A percentile compares a stretch with the other conserved stretches of the same genome.
phyloP scores from a whole-genome alignment of 148 eudicot species.

The Cornus florida region DNA sequence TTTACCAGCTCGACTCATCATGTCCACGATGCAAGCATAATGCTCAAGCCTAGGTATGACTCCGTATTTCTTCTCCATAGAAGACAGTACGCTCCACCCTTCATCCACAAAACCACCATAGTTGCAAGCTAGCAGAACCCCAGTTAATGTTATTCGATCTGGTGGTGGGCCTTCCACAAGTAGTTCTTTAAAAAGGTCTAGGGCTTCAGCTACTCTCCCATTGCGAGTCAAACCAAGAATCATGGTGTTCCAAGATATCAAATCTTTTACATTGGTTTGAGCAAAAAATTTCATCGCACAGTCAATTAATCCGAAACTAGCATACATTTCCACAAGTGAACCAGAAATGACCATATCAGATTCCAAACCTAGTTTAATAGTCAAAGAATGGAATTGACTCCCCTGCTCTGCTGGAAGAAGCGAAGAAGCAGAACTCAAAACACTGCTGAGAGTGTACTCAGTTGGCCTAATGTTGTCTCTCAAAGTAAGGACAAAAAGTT shows the following conservation, averaged over 20 bases:
- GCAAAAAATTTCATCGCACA: constrained; percentile 45
- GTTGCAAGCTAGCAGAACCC: constrained; percentile 63
- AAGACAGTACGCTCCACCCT: constrained; percentile 47
- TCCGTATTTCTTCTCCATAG: constrained; percentile 56
- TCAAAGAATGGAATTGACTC: constrained; percentile 64
- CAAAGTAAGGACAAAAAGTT: constrained; percentile 42
- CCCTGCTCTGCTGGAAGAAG: constrained; percentile 54
- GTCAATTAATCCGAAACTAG: constrained; percentile 61
- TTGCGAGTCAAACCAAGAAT: constrained; percentile 58
- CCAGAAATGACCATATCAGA: constrained; percentile 54
- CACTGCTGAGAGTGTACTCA: constrained; percentile 67
- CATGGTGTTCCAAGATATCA: constrained; percentile 77
- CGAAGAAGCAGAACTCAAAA: constrained; percentile 43
- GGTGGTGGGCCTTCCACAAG: constrained; percentile 44
- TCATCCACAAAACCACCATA: constrained; percentile 54
- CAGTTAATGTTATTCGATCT: constrained; percentile 58
- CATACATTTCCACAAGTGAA: constrained; percentile 74
- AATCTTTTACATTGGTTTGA: constrained; percentile 41
- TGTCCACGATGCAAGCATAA: constrained; percentile 41
- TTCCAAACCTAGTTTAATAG: constrained; percentile 55
- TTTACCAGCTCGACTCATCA: constrained; percentile 60
- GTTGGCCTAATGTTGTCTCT: constrained; percentile 53
- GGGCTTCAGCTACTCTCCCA: constrained; percentile 57
- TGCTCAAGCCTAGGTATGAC: constrained; percentile 53
- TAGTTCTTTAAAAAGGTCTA: constrained; percentile 49